Evolutionary conservation across 208 protist genomes (phyloP).

Genomic region (Trypanosoma congolense): DNA sequence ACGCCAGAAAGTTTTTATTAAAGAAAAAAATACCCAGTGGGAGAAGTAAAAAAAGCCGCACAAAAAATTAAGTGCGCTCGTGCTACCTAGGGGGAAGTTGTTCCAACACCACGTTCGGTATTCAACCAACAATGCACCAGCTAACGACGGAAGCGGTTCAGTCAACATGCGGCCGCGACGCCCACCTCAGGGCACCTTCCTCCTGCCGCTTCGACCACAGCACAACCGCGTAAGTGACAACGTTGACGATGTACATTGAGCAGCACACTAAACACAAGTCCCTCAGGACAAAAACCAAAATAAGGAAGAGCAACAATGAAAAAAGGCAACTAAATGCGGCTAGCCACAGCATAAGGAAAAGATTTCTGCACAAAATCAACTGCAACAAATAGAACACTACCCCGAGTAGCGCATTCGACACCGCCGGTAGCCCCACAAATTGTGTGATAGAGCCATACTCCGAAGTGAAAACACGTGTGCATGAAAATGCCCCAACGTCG

Average conservation of each 20-base stretch:
- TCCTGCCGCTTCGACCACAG: constrained; percentile 34
- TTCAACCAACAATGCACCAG: no score
- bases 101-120: no score
- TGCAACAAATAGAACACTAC: constrained; percentile 57
- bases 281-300: constrained; percentile 46
- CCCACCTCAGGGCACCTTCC: no score
- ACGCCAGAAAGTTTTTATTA: no score
- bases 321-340: constrained; percentile 32
- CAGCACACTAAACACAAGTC: constrained; percentile 72
- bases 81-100: no score
- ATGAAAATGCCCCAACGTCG: constrained; percentile 69
- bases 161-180: neutral
- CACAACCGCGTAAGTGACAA: constrained; percentile 29
- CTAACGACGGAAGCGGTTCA: neutral
- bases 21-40: no score
- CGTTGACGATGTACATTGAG: constrained; percentile 73
- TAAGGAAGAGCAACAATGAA: constrained; percentile 40
- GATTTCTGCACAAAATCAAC: constrained; percentile 31
- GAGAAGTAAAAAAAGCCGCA: no score
- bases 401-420: constrained; percentile 55
- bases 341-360: constrained; percentile 35
- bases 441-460: constrained; percentile 48
- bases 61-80: no score
- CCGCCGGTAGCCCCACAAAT: constrained; percentile 54
- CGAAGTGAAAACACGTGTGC: constrained; percentile 70